phyloP scores from a whole-genome alignment of 2,329 filamentous ascomycete species.

The Aureobasidium melanogenum region DNA sequence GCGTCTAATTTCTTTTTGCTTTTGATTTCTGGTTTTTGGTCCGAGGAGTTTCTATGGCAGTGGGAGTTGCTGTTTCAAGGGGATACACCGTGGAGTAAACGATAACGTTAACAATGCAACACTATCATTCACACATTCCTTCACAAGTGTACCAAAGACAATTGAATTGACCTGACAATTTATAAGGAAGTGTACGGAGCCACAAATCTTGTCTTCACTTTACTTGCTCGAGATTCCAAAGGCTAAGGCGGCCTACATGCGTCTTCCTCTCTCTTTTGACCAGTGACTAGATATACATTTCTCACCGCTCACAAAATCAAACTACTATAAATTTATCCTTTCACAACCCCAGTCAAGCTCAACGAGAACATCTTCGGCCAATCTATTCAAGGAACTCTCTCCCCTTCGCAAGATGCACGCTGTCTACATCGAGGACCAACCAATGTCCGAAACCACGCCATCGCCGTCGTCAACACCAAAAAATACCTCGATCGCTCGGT shows the following conservation, averaged over 20 bases:
- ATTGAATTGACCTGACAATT: too few relatives aligned
- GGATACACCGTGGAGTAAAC: background rate
- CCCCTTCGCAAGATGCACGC: background rate
- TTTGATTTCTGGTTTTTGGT: background rate
- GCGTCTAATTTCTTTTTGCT: background rate
- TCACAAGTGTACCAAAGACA: background rate
- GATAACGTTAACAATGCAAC: background rate
- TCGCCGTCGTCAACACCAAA: background rate
- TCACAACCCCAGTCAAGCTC: too few relatives aligned
- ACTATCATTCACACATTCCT: background rate
- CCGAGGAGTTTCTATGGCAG: background rate
- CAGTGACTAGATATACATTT: too few relatives aligned
- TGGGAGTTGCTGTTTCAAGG: background rate
- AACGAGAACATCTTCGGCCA: background rate
- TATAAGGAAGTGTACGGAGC: too few relatives aligned
- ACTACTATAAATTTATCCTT: too few relatives aligned
- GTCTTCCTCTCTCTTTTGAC: too few relatives aligned
- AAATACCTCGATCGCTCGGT: background rate
- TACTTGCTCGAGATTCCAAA: too few relatives aligned
- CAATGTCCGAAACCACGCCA: background rate
- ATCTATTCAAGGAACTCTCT: background rate
- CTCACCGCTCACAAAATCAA: too few relatives aligned
- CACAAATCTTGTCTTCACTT: too few relatives aligned
- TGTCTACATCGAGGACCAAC: background rate
- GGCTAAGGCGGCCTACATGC: too few relatives aligned